Conservation (phyloP, 2,329 filamentous ascomycete species). For the Pyrenochaeta sp. region DNA sequence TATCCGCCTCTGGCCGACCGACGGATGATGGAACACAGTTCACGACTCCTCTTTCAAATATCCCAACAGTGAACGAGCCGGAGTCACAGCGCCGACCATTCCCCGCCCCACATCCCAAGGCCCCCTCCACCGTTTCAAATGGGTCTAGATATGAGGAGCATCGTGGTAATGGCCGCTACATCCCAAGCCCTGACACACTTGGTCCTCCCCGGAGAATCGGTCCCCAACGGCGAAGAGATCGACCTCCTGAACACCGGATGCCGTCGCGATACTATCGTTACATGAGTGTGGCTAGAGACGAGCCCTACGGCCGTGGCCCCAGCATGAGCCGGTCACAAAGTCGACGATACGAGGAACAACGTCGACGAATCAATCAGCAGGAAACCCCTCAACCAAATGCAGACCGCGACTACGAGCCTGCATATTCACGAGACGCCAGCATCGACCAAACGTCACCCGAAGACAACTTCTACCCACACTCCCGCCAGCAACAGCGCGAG, state of each 20-base stretch:
- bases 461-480: slow-evolving; percentile 28
- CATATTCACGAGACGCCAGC: slow-evolving; percentile 43
- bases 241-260: slow-evolving; percentile 39
- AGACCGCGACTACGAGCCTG: slow-evolving; percentile 33
- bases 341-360: slow-evolving; percentile 45
- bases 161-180: slow-evolving; percentile 27
- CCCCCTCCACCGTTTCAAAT: slow-evolving; percentile 43
- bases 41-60: slow-evolving; percentile 35
- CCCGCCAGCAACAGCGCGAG: slow-evolving; percentile 32
- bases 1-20: slow-evolving; percentile 24
- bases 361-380: slow-evolving; percentile 45
- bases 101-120: slow-evolving; percentile 25
- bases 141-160: slow-evolving; percentile 41
- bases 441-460: slow-evolving; percentile 37
- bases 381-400: slow-evolving; percentile 44
- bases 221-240: slow-evolving; percentile 42
- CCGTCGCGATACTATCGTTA: slow-evolving; percentile 47
- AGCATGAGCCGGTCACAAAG: slow-evolving; percentile 46
- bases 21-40: slow-evolving; percentile 39
- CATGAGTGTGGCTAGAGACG: slow-evolving; percentile 44
- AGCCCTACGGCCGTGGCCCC: slow-evolving; percentile 43
- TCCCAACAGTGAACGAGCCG: slow-evolving; percentile 20
- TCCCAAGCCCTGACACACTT: slow-evolving; percentile 35
- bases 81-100: slow-evolving; percentile 21
- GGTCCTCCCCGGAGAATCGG: slow-evolving; percentile 32